Conservation (phyloP, 2,329 filamentous ascomycete genomes). For the Neonectria punicea region DNA sequence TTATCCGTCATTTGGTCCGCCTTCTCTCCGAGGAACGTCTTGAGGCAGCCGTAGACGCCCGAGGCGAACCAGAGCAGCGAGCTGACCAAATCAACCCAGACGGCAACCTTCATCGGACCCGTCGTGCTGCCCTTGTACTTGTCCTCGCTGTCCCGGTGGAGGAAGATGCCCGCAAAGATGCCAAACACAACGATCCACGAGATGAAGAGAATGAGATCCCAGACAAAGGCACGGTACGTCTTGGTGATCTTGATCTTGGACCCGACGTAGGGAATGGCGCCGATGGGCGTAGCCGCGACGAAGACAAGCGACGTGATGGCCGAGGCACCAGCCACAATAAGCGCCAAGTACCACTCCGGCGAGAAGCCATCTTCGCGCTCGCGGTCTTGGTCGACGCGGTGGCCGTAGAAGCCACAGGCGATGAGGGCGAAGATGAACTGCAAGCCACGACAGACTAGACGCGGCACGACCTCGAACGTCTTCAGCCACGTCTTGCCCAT, state of each 20-base stretch:
- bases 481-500: constrained; percentile 58
- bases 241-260: constrained; percentile 48
- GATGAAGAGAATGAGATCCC: constrained; percentile 56
- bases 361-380: constrained; percentile 53
- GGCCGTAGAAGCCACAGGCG: constrained; percentile 75
- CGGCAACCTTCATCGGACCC: constrained; percentile 72
- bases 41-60: constrained; percentile 53
- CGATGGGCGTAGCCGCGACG: constrained; percentile 50
- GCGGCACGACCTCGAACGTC: constrained; percentile 58
- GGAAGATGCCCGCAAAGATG: constrained; percentile 77
- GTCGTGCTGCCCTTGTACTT: constrained; percentile 57
- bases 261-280: constrained; percentile 48
- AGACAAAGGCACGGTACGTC: constrained; percentile 57
- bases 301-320: constrained; percentile 61
- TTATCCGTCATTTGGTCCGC: constrained; percentile 51
- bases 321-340: constrained; percentile 65
- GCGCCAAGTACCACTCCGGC: constrained; percentile 72
- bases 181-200: constrained; percentile 76
- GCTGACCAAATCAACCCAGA: constrained; percentile 77
- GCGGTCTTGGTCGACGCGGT: constrained; percentile 60
- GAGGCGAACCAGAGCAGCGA: constrained; percentile 72
- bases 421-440: constrained; percentile 78
- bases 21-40: constrained; percentile 55
- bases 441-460: constrained; percentile 67
- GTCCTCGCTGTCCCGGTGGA: constrained; percentile 65